Conservation (phyloP, 306 rosid genomes). For the Fragaria vesca region DNA sequence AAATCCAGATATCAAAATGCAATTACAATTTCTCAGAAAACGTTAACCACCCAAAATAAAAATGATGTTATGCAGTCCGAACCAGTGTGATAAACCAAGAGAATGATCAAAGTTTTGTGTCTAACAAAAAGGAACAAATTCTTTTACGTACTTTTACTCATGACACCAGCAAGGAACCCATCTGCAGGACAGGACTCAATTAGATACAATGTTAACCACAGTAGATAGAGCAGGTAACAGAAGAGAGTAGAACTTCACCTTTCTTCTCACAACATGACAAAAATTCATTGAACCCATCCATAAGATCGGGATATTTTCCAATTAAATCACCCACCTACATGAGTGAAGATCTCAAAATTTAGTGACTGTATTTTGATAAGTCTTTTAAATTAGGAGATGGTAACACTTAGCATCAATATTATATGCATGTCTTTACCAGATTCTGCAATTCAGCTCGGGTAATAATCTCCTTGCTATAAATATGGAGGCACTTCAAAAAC, state of each 20-base stretch:
- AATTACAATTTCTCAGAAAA: conserved; percentile 3
- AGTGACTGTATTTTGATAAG: conserved; percentile 19
- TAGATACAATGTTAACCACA: conserved; percentile 34
- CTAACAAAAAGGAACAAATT: conserved; percentile 30
- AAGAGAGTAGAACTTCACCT: conserved; percentile 53
- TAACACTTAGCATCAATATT: background rate
- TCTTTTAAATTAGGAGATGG: conserved; percentile 7
- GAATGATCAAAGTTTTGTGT: conserved; percentile 14
- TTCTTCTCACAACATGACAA: conserved; percentile 85
- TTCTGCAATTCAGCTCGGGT: conserved; percentile 73
- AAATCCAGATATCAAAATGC: conserved; percentile 8
- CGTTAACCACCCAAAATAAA: background rate
- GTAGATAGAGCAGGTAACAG: conserved; percentile 28
- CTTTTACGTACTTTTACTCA: conserved; percentile 83
- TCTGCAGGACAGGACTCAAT: conserved; percentile 61
- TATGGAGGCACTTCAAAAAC: conserved; percentile 94
- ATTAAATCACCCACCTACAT: conserved; percentile 81
- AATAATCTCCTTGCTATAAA: conserved; percentile 92
- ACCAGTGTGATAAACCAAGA: conserved; percentile 22
- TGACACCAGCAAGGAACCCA: conserved; percentile 96
- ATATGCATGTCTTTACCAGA: conserved; percentile 53
- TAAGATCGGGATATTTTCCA: conserved; percentile 78
- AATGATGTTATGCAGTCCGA: conserved; percentile 13
- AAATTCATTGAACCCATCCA: conserved; percentile 92
- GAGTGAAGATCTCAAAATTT: conserved; percentile 23